Base-by-base conservation (phyloP, 768 basidiomycete genomes). In the Glaciozyma antarctica region DNA sequence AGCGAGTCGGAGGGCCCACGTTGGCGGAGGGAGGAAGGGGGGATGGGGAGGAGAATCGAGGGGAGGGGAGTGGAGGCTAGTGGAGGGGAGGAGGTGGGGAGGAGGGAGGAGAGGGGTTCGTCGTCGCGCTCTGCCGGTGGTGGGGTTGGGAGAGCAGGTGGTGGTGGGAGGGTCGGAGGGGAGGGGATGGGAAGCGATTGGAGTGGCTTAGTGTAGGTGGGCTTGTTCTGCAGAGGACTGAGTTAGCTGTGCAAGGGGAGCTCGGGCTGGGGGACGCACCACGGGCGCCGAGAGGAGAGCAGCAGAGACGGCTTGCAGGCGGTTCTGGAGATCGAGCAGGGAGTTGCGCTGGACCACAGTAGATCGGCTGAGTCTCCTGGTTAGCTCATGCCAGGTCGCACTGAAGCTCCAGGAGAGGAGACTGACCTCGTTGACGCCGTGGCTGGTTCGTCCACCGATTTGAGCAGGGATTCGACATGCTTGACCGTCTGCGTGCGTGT, bases 401-500 rank as follows among this genome's bases (percentile, higher is more conserved):
- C 21, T 22, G 1, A 9, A 16, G n/a, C n/a, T n/a, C n/a, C n/a
- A 24, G 13, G 3, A 10, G 49, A 6, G 26, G 47, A 48, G 47
- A 48, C 21, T 21, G 16, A 22, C n/a, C n/a, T n/a, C n/a, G 26
- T 24, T 2, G n/a, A 51, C 5, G 49, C 22, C 9, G n/a, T 51
- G 6, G 49, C n/a, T 24, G 49, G 13, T 5, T 51, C 49, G 22
- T 30, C 51, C 22, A n/a, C 24, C 41, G n/a, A 22, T 8, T 24
- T 58, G 38, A 69, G 56, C 16, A 66, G 56, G 7, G 60, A 21
- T 1, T 56, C 49, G 16, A 62, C 62, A 21, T 61, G 62, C 43
- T 32, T 61, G n/a, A 57, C 41, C 2, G 64, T 61, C 65, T 70
- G 60, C 13, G 48, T 13, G 21, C 13, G 48, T 47, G 47, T 10